These are phyloP conservation scores for Kazachstania taianensis DNA, from an alignment of 805 yeast genomes.

Conservation along the genomic window DNA sequence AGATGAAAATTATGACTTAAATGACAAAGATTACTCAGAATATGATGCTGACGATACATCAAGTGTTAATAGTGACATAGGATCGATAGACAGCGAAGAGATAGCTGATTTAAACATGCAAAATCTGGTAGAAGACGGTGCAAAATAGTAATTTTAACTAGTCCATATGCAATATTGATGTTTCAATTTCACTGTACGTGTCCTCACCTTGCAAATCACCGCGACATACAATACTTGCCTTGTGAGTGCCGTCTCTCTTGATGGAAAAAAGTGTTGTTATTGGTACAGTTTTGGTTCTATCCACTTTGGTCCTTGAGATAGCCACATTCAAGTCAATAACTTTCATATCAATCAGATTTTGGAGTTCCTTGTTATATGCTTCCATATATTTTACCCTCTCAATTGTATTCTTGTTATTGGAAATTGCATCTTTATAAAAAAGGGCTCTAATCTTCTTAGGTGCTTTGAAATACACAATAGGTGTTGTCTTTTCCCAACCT, in stretches of 20 bases:
- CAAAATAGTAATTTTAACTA: conserved; percentile 3
- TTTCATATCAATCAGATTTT: conserved; percentile 2
- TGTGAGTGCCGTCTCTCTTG: conserved; percentile 5
- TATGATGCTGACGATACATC: neutral
- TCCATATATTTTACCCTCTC: neutral
- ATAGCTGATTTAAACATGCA: neutral
- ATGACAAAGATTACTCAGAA: no score
- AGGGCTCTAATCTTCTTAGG: neutral
- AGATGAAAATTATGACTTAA: no score
- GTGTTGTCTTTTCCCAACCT: conserved; percentile 1
- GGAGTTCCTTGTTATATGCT: conserved; percentile 4
- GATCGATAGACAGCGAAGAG: neutral
- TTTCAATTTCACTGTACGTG: conserved; percentile 2
- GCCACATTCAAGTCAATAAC: neutral
- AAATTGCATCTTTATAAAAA: conserved; percentile 7
- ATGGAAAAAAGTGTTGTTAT: conserved; percentile 2
- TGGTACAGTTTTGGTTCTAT: neutral
- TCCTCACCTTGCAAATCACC: conserved; percentile 5
- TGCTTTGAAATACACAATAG: neutral
- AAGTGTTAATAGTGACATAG: neutral
- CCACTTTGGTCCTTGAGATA: neutral
- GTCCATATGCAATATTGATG: conserved; percentile 1
- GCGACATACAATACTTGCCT: conserved; percentile 4
- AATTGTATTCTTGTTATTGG: conserved; percentile 3
- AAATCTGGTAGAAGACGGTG: neutral